These are phyloP conservation scores for Coemansia sp. DNA, from an alignment of 192 early-diverging fungal species.

Conservation along the genomic window DNA sequence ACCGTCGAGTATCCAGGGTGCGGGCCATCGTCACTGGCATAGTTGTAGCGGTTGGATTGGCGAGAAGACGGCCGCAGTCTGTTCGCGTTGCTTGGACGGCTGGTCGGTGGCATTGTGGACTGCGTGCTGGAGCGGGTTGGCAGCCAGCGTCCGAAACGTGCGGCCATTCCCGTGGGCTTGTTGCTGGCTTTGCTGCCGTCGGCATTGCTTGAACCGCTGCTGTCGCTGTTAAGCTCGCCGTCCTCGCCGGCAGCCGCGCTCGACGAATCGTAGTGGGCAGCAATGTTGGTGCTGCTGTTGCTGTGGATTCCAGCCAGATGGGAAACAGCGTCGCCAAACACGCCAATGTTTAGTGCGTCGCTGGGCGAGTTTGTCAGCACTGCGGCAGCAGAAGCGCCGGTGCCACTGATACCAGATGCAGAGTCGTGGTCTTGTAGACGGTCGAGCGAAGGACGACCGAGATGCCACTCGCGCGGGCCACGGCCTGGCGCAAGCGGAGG, in stretches of 20 bases:
- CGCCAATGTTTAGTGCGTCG: neutral
- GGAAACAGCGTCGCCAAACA: conserved; percentile 2
- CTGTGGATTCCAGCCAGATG: neutral
- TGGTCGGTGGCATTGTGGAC: conserved; percentile 13
- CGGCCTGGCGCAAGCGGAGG: neutral
- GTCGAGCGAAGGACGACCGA: conserved; percentile 43
- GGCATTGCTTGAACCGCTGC: conserved; percentile 13
- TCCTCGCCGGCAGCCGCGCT: conserved; percentile 3
- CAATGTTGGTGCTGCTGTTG: conserved; percentile 14
- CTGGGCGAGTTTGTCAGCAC: neutral
- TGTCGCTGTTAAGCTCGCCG: conserved; percentile 23
- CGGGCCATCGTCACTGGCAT: conserved; percentile 35
- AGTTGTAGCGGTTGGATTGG: conserved; percentile 40
- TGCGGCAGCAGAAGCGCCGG: neutral
- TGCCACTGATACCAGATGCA: neutral
- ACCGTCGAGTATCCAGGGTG: conserved; percentile 16
- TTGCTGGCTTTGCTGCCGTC: conserved; percentile 8
- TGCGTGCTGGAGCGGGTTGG: conserved; percentile 19
- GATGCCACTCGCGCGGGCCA: conserved; percentile 48
- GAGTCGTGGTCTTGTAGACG: conserved; percentile 23
- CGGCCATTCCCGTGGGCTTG: conserved; percentile 41
- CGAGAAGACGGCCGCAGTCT: conserved; percentile 51
- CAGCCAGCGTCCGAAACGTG: conserved; percentile 38
- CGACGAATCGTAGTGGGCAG: conserved; percentile 7
- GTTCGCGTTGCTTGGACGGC: conserved; percentile 31